These are phyloP conservation scores for Penicillium desertorum DNA, from an alignment of 495 filamentous ascomycete species.

Conservation along the genomic window DNA sequence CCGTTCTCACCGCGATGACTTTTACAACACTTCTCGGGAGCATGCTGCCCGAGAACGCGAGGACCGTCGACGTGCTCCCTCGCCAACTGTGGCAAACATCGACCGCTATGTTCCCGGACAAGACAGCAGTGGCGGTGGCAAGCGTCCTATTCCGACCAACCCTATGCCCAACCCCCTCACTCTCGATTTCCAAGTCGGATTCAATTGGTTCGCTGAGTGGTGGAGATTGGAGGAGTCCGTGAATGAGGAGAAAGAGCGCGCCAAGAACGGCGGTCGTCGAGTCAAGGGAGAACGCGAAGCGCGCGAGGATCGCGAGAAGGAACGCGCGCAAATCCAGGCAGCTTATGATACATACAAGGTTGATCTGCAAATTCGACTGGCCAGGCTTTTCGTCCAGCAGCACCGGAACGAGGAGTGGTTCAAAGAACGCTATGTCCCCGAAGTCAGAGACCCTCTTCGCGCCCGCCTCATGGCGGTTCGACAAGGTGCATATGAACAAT, in stretches of 20 bases:
- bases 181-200: conserved; percentile 90
- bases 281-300: conserved; percentile 73
- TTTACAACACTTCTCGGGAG: conserved; percentile 58
- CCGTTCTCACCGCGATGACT: conserved; percentile 50
- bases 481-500: conserved; percentile 70
- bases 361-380: conserved; percentile 88
- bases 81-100: conserved; percentile 69
- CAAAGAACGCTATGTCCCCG: conserved; percentile 87
- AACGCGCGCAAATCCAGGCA: conserved; percentile 83
- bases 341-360: conserved; percentile 95
- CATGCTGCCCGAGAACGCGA: conserved; percentile 66
- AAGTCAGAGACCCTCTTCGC: conserved; percentile 68
- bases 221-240: conserved; percentile 83
- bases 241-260: conserved; percentile 82
- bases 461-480: conserved; percentile 72
- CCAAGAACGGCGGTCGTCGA: conserved; percentile 69
- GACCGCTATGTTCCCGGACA: conserved; percentile 96
- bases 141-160: conserved; percentile 62
- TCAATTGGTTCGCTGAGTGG: conserved; percentile 97
- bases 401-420: conserved; percentile 98
- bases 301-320: conserved; percentile 82
- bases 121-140: conserved; percentile 51
- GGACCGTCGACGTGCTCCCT: conserved; percentile 63
- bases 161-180: conserved; percentile 78
- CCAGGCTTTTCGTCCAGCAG: conserved; percentile 78